A percentile compares a stretch with the other conserved stretches of the same genome.
Conservation (phyloP, 2,329 filamentous ascomycete species). For the Periconia sp. region DNA sequence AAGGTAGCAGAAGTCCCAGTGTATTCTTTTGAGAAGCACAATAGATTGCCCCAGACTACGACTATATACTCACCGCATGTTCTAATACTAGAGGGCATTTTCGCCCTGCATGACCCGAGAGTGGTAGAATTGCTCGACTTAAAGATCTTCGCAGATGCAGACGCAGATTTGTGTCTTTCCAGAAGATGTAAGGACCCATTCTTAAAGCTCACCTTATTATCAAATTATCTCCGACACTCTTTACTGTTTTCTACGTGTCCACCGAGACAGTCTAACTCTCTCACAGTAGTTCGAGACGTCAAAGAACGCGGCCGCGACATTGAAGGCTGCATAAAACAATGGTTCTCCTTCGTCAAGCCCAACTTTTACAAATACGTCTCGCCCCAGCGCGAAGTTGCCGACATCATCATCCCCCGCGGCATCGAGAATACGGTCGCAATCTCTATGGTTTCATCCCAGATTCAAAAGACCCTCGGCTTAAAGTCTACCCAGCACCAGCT, state of each 20-base stretch:
- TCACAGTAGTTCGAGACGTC: slow-evolving; percentile 84
- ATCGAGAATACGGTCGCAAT: slow-evolving; percentile 96
- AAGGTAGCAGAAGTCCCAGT: slow-evolving; percentile 89
- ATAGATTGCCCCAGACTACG: slow-evolving; percentile 77
- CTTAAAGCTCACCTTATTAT: neutral
- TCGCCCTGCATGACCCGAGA: slow-evolving; percentile 87
- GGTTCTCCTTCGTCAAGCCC: slow-evolving; percentile 95
- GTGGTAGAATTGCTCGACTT: slow-evolving; percentile 89
- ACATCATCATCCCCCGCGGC: slow-evolving; percentile 93
- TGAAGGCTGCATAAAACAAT: slow-evolving; percentile 96
- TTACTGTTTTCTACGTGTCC: neutral
- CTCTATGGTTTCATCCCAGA: slow-evolving; percentile 92
- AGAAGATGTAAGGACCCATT: slow-evolving; percentile 70
- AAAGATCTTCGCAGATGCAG: slow-evolving; percentile 96
- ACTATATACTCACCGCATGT: slow-evolving; percentile 97
- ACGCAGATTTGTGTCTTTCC: slow-evolving; percentile 91
- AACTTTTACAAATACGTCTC: slow-evolving; percentile 95
- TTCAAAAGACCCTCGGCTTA: slow-evolving; percentile 82
- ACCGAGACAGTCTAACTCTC: too few relatives aligned
- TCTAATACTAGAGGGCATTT: slow-evolving; percentile 92
- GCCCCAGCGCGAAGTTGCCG: slow-evolving; percentile 87
- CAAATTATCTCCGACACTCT: neutral
- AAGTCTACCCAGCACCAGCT: slow-evolving; percentile 85
- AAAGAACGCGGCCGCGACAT: slow-evolving; percentile 88
- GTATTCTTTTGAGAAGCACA: slow-evolving; percentile 94